Conservation (phyloP, 176 grass and related monocot genomes). For the Typha latifolia region DNA sequence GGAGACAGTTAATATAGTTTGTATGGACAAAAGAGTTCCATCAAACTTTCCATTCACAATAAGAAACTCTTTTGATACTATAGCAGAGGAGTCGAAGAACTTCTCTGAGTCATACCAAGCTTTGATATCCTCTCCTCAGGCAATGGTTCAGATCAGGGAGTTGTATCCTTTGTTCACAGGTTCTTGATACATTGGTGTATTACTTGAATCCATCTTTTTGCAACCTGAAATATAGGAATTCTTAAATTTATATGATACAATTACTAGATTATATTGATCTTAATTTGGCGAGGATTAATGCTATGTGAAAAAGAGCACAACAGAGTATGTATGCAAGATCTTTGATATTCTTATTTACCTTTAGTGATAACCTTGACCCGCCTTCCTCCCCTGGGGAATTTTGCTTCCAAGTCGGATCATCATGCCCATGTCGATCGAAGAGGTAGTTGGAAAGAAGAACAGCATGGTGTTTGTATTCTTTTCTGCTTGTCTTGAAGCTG, state of each 20-base stretch:
- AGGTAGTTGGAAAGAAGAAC: slow-evolving; percentile 35
- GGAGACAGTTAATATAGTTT: no score
- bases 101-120: neutral
- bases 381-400: slow-evolving; percentile 25
- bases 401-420: slow-evolving; percentile 48
- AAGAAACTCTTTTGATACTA: neutral
- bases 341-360: neutral
- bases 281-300: neutral
- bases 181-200: no score
- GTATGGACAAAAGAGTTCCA: neutral
- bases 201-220: neutral
- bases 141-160: slow-evolving; percentile 96
- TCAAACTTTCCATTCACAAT: no score
- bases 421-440: slow-evolving; percentile 85
- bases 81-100: neutral
- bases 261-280: neutral
- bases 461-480: slow-evolving; percentile 1
- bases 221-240: neutral
- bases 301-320: neutral
- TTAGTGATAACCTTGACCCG: slow-evolving; percentile 29
- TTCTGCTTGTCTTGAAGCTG: neutral
- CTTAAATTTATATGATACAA: neutral
- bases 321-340: neutral
- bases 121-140: neutral
- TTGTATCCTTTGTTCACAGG: slow-evolving; percentile 56